Conservation (phyloP, 768 basidiomycete species). For the Leucosporidium creatinivorum region DNA sequence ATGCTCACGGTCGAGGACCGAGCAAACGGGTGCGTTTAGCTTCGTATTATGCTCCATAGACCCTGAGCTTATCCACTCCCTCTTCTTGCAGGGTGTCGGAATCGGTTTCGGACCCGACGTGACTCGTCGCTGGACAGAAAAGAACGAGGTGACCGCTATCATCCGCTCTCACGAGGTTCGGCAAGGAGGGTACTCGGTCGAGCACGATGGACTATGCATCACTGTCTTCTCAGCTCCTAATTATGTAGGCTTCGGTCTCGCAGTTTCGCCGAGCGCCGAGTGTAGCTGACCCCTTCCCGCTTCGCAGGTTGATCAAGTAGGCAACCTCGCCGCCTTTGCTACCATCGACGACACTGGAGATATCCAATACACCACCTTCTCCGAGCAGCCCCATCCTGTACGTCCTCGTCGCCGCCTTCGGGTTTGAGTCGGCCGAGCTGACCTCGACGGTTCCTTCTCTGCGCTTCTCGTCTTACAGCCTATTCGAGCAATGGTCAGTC, state of each 20-base stretch:
- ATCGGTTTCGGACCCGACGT: slow-evolving; percentile 76
- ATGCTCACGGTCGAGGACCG: slow-evolving; percentile 77
- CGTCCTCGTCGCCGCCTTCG: too few relatives aligned
- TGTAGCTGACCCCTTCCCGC: slow-evolving; percentile 3
- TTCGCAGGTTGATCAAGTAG: slow-evolving; percentile 57
- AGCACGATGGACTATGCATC: slow-evolving; percentile 88
- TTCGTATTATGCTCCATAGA: too few relatives aligned
- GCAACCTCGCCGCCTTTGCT: slow-evolving; percentile 87
- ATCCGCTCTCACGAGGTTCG: slow-evolving; percentile 96
- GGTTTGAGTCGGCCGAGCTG: too few relatives aligned
- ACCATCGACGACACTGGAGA: slow-evolving; percentile 34
- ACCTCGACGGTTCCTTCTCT: too few relatives aligned
- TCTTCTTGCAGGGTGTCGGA: slow-evolving; percentile 69
- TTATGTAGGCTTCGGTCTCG: slow-evolving; percentile 48
- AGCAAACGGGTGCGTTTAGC: slow-evolving; percentile 83
- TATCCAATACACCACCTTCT: slow-evolving; percentile 33
- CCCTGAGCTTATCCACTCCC: slow-evolving; percentile 21
- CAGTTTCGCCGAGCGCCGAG: slow-evolving; percentile 35
- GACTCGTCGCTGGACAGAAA: slow-evolving; percentile 31
- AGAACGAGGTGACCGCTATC: slow-evolving; percentile 52
- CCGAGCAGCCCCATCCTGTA: slow-evolving; percentile 28
- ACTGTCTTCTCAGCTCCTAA: slow-evolving; percentile 96
- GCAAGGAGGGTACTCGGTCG: slow-evolving; percentile 83
- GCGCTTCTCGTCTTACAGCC: too few relatives aligned
- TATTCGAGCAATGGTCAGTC: too few relatives aligned